Evolutionary conservation across 2,329 filamentous ascomycete species (phyloP), one percentile per base, ranked within the genome.

Genomic region (Alternaria sp.): DNA sequence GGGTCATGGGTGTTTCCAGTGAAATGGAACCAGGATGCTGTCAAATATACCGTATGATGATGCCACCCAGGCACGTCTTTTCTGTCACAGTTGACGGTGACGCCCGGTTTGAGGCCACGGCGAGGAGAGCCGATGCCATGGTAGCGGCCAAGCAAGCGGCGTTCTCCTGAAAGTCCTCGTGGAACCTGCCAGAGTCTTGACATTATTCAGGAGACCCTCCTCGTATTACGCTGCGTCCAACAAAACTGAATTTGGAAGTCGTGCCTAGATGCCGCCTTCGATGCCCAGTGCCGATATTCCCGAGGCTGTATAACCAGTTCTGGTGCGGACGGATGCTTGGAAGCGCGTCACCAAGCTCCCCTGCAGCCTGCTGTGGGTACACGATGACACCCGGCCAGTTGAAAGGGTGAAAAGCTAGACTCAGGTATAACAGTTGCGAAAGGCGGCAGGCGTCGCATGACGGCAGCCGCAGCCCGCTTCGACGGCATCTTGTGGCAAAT

Each of bases 181-280:
- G 58, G 36, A 40, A 40, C 36, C 36, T 28, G 25, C 43, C 58
- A 15, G 6, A 19, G 17, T 13, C 8, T 54, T 25, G 23, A 23
- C 45, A 15, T 49, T 26, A 23, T 26, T 30, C 21, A 57, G 15
- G 57, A 21, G 32, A 54, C 13, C 23, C 26, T 26, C 52, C 23
- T 59, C 45, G 57, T 61, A 30, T 52, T 55, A 25, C 56, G 51
- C 55, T 54, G 30, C 54, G 56, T 59, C 45, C 45, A 17, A 50
- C 26, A 45, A 23, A 25, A 45, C 32, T 51, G 57, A 45, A 43
- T 32, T 52, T 47, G 55, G 59, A 55, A 44, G 52, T 45, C 52
- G 49, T 59, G 55, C 60, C 52, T 57, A 25, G 46, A 54, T 62
- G 64, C 57, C 62, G 62, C 54, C 44, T 51, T 51, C 28, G 49